Evolutionary conservation across 2,329 filamentous ascomycete genomes (phyloP).

Genomic region (Akanthomyces lecanii): DNA sequence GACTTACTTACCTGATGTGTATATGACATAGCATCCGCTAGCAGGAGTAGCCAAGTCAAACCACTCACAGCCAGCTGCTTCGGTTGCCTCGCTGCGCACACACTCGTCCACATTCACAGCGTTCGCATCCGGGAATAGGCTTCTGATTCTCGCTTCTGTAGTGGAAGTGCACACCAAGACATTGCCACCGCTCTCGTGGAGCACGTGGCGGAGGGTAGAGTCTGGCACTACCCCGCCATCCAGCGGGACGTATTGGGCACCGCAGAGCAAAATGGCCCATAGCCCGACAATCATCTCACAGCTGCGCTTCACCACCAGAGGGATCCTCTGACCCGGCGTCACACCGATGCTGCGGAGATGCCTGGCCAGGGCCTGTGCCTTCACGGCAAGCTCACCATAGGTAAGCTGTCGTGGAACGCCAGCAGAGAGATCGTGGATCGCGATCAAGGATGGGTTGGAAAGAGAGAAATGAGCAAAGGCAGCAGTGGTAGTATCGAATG

Average conservation of each 20-base stretch:
- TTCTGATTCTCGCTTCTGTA: conserved; percentile 31
- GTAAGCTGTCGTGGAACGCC: conserved; percentile 33
- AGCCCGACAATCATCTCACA: conserved; percentile 56
- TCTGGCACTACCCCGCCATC: conserved; percentile 52
- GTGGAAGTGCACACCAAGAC: conserved; percentile 46
- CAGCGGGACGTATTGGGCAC: conserved; percentile 56
- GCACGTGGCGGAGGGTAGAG: conserved; percentile 44
- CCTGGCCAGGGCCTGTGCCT: conserved; percentile 39
- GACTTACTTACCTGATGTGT: conserved; percentile 45
- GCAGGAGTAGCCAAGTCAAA: conserved; percentile 33
- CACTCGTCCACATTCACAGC: conserved; percentile 30
- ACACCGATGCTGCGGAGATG: conserved; percentile 38
- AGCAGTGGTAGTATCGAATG: conserved; percentile 37
- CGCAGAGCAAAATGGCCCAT: conserved; percentile 51
- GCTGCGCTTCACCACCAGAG: conserved; percentile 52
- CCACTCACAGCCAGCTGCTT: neutral
- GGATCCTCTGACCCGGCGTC: conserved; percentile 43
- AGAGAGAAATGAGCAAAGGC: conserved; percentile 37
- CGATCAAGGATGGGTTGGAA: conserved; percentile 33
- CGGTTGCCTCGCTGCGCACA: neutral
- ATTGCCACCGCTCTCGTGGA: conserved; percentile 41
- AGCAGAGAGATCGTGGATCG: conserved; percentile 35
- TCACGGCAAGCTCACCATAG: conserved; percentile 41
- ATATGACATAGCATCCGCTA: conserved; percentile 45
- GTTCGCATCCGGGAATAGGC: conserved; percentile 24